phyloP scores from a whole-genome alignment of 805 yeast genomes.

The Groenewaldozyma salmanticensis region DNA sequence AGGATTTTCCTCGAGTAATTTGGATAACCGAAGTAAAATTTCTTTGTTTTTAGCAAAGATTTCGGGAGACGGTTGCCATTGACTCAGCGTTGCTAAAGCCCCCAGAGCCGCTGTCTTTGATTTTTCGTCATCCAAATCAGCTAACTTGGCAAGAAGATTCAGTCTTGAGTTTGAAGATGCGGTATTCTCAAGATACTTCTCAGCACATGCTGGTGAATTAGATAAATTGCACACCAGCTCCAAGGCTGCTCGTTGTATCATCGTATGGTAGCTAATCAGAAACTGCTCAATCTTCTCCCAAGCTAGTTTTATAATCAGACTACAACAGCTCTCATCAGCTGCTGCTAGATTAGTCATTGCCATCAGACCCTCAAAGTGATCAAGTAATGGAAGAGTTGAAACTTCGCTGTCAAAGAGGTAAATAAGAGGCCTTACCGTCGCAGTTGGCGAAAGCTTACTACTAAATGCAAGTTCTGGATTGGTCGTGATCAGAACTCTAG shows the following conservation, averaged over 20 bases:
- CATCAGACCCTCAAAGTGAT: conserved; percentile 44
- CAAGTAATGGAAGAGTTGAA: conserved; percentile 24
- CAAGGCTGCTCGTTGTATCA: conserved; percentile 49
- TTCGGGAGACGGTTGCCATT: conserved; percentile 28
- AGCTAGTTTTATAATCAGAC: conserved; percentile 30
- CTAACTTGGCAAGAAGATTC: conserved; percentile 25
- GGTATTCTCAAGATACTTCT: conserved; percentile 26
- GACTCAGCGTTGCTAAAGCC: conserved; percentile 30
- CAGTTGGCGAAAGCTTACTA: conserved; percentile 22
- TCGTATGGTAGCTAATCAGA: conserved; percentile 36
- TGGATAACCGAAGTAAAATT: conserved; percentile 14
- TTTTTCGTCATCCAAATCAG: conserved; percentile 25
- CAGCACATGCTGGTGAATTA: conserved; percentile 28
- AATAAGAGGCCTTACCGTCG: conserved; percentile 25
- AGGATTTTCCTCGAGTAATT: conserved; percentile 3
- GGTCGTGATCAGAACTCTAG: conserved; percentile 27
- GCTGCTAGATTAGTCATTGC: conserved; percentile 65
- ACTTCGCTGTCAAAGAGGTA: conserved; percentile 15
- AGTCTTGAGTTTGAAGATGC: conserved; percentile 20
- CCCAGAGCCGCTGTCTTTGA: conserved; percentile 32
- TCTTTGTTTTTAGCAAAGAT: conserved; percentile 20
- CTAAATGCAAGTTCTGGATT: conserved; percentile 29
- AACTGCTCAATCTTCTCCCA: conserved; percentile 40
- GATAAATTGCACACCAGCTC: conserved; percentile 58
- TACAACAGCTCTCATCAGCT: conserved; percentile 31